These are phyloP conservation scores for Anastatica hierochuntica DNA, from an alignment of 345 rosid species.

Conservation along the genomic window DNA sequence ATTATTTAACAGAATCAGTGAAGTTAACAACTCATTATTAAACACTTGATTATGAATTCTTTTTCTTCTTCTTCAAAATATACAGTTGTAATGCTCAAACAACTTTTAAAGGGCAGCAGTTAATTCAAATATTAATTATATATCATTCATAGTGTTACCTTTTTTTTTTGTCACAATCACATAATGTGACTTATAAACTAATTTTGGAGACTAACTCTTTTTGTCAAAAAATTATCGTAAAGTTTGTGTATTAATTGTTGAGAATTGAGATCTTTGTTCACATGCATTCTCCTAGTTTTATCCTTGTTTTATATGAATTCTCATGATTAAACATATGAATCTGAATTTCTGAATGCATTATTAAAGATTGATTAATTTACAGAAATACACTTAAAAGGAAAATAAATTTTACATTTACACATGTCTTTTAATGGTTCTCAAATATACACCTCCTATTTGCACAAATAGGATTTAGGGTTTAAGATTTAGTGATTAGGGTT, in stretches of 20 bases:
- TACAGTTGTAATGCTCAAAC: slow-evolving; percentile 12
- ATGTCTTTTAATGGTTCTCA: too few relatives aligned
- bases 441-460: too few relatives aligned
- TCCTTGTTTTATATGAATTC: background rate
- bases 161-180: too few relatives aligned
- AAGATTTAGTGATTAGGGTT: too few relatives aligned
- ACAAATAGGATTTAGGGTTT: too few relatives aligned
- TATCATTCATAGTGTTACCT: background rate
- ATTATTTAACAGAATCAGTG: slow-evolving; percentile 15
- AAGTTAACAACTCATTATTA: slow-evolving; percentile 10
- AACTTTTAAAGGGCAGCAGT: background rate
- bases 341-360: too few relatives aligned
- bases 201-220: background rate
- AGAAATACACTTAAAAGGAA: too few relatives aligned
- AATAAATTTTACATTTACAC: too few relatives aligned
- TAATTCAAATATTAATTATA: background rate
- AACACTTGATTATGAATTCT: background rate
- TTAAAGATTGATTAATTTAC: too few relatives aligned
- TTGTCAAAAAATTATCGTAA: background rate
- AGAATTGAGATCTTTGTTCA: background rate
- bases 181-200: slow-evolving; percentile 1
- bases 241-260: background rate
- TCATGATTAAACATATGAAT: background rate
- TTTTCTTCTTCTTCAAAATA: background rate
- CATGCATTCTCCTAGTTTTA: background rate